phyloP scores from a whole-genome alignment of 257 asterid species.

The Asclepias syriaca region DNA sequence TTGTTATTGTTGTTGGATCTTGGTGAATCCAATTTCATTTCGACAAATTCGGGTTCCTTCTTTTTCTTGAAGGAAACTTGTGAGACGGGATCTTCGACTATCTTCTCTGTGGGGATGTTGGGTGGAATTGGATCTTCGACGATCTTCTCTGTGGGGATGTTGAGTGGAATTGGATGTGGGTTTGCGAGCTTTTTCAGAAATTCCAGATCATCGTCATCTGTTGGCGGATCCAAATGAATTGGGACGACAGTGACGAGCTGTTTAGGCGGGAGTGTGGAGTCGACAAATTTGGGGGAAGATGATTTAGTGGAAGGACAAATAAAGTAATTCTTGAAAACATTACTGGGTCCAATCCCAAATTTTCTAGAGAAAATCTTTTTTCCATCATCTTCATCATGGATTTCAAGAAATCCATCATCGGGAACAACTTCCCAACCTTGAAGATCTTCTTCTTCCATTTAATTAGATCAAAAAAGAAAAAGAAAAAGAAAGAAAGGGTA shows the following conservation, averaged over 20 bases:
- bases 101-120: slow-evolving; percentile 34
- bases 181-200: slow-evolving; percentile 4
- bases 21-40: slow-evolving; percentile 73
- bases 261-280: slow-evolving; percentile 19
- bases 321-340: slow-evolving; percentile 51
- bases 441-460: slow-evolving; percentile 43
- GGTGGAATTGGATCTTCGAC: neutral
- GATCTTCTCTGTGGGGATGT: slow-evolving; percentile 17
- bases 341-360: slow-evolving; percentile 11
- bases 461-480: too few relatives aligned
- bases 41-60: slow-evolving; percentile 62
- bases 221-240: slow-evolving; percentile 18
- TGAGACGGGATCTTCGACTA: slow-evolving; percentile 28
- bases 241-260: slow-evolving; percentile 30
- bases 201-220: slow-evolving; percentile 14
- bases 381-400: slow-evolving; percentile 46
- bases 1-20: slow-evolving; percentile 21
- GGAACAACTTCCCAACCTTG: slow-evolving; percentile 83
- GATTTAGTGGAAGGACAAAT: slow-evolving; percentile 30
- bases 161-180: slow-evolving; percentile 16
- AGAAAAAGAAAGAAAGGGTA: neutral
- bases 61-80: slow-evolving; percentile 77
- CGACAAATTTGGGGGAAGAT: slow-evolving; percentile 30
- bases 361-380: slow-evolving; percentile 49
- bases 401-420: slow-evolving; percentile 59